Percentiles rank a stretch among this genome's conserved stretches.
phyloP scores from a whole-genome alignment of 441 rosid genomes.

The Gossypium armourianum region DNA sequence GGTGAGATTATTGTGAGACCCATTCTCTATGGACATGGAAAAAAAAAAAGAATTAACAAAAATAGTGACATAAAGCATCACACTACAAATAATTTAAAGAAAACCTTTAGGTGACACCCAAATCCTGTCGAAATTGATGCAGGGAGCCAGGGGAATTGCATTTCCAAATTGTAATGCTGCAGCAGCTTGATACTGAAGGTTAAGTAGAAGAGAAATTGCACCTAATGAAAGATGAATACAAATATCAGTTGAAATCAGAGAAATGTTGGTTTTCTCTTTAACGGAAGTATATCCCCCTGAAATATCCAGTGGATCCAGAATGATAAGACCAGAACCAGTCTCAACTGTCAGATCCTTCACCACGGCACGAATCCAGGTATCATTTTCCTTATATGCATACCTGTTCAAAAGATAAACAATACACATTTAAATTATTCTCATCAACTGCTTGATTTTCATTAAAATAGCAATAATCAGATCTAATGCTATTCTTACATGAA shows the following conservation, averaged over 20 bases:
- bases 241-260: conserved; percentile 74
- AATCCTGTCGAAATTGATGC: conserved; percentile 70
- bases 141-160: conserved; percentile 72
- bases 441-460: not conserved
- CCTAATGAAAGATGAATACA: conserved; percentile 84
- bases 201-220: conserved; percentile 70
- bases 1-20: conserved; percentile 61
- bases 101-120: conserved; percentile 91
- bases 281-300: conserved; percentile 86
- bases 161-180: conserved; percentile 85
- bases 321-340: conserved; percentile 92
- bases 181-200: conserved; percentile 72
- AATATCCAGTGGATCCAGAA: conserved; percentile 82
- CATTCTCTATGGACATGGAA: conserved; percentile 50
- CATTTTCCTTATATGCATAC: conserved; percentile 92
- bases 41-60: not conserved
- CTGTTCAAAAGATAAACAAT: conserved; percentile 29
- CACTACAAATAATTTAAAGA: conserved; percentile 14
- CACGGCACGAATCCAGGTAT: conserved; percentile 79
- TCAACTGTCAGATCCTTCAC: conserved; percentile 79
- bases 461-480: not conserved
- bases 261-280: conserved; percentile 78
- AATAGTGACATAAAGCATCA: conserved; percentile 1
- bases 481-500: conserved; percentile 65
- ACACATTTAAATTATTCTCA: not conserved